phyloP scores from a whole-genome alignment of 164 flowering plant species.

The Chloranthus sessilifolius region DNA sequence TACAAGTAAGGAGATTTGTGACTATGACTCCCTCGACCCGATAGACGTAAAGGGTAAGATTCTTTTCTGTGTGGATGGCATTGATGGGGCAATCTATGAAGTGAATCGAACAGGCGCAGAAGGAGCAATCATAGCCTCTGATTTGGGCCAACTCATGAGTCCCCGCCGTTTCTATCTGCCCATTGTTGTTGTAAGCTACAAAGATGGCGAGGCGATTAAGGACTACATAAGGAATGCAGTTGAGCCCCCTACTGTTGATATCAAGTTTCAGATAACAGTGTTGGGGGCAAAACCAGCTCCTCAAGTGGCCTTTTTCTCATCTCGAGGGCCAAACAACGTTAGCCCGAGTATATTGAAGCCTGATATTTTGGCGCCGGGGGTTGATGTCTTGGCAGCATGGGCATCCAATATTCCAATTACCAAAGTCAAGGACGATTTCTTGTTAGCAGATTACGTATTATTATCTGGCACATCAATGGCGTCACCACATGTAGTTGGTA shows the following conservation, averaged over 20 bases:
- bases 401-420: slow-evolving; percentile 8
- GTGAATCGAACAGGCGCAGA: slow-evolving; percentile 9
- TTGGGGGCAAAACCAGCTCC: slow-evolving; percentile 48
- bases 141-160: neutral
- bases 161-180: slow-evolving; percentile 17
- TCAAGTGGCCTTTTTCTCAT: slow-evolving; percentile 43
- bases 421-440: neutral
- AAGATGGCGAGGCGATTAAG: slow-evolving; percentile 17
- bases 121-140: slow-evolving; percentile 11
- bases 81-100: neutral
- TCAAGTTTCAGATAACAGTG: slow-evolving; percentile 25
- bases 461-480: slow-evolving; percentile 37
- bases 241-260: slow-evolving; percentile 14
- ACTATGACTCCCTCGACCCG: neutral
- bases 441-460: slow-evolving; percentile 25
- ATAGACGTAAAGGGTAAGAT: slow-evolving; percentile 9
- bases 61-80: neutral
- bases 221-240: slow-evolving; percentile 18
- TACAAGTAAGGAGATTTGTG: slow-evolving; percentile 5
- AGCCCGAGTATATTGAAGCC: slow-evolving; percentile 15
- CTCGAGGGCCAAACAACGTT: slow-evolving; percentile 17
- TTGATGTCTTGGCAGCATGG: slow-evolving; percentile 39
- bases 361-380: slow-evolving; percentile 30
- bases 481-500: slow-evolving; percentile 29
- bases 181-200: slow-evolving; percentile 15